Evolutionary conservation across 352 stramenopile species (phyloP).

Genomic region (Phytophthora boehmeriae): DNA sequence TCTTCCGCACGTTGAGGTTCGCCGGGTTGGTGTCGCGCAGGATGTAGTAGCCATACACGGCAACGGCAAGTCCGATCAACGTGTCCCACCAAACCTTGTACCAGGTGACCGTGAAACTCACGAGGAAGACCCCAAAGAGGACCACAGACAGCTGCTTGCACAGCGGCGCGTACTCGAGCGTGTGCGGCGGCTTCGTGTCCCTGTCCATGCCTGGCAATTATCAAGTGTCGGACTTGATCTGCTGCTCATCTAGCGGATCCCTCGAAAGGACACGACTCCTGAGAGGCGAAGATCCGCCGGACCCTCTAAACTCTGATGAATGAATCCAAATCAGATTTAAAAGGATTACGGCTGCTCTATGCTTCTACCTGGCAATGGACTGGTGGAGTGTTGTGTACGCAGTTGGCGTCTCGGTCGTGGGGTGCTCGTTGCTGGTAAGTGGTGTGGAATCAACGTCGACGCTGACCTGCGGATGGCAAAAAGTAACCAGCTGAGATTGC

Average conservation of each 20-base stretch:
- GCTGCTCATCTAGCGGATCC: conserved; percentile 15
- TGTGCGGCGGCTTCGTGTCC: conserved; percentile 35
- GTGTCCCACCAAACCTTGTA: conserved; percentile 86
- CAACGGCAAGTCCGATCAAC: conserved; percentile 58
- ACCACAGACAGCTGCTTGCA: conserved; percentile 69
- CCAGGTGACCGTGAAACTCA: conserved; percentile 80
- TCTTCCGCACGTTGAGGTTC: conserved; percentile 43
- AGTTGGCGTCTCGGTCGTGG: conserved; percentile 2
- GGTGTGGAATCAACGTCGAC: not conserved
- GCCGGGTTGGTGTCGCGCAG: conserved; percentile 53
- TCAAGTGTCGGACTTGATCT: conserved; percentile 6
- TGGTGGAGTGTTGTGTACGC: conserved; percentile 20
- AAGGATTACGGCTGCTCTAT: too few relatives aligned
- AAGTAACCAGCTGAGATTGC: not conserved
- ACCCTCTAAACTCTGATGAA: not conserved
- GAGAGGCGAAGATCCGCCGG: conserved; percentile 21
- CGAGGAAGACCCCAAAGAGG: conserved; percentile 50
- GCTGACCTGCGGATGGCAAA: not conserved
- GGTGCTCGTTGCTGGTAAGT: conserved; percentile 25
- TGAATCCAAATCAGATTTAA: too few relatives aligned
- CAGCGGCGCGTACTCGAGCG: conserved; percentile 66
- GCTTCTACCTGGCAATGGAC: conserved; percentile 23
- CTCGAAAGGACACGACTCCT: conserved; percentile 21
- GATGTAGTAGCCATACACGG: conserved; percentile 55
- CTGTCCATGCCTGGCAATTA: conserved; percentile 4